A percentile compares a stretch with the other conserved stretches of the same genome.
phyloP scores from a whole-genome alignment of 1,139 yeast species.

The Hansenula sp. region DNA sequence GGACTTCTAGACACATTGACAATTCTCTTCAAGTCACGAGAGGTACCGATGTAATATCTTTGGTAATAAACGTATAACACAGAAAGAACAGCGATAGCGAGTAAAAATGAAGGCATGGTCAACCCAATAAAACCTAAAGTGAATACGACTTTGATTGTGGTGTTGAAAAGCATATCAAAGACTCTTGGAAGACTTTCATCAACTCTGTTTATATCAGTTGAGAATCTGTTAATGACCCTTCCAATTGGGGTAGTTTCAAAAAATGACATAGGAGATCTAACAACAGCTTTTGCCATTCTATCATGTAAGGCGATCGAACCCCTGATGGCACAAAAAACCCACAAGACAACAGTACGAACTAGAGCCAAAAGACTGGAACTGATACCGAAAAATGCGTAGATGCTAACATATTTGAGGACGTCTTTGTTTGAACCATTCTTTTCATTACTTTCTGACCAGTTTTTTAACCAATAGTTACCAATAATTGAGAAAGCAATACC shows the following conservation, averaged over 20 bases:
- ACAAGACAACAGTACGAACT: conserved; percentile 49
- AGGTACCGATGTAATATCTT: conserved; percentile 45
- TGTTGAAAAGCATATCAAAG: conserved; percentile 40
- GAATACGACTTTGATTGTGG: conserved; percentile 39
- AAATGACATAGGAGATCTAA: conserved; percentile 72
- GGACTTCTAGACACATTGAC: conserved; percentile 53
- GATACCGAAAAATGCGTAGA: conserved; percentile 56
- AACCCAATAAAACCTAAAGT: conserved; percentile 48
- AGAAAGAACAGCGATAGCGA: conserved; percentile 38
- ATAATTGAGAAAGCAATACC: conserved; percentile 46
- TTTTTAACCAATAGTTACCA: conserved; percentile 55
- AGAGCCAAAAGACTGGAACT: conserved; percentile 47
- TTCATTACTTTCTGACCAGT: conserved; percentile 54
- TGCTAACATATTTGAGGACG: conserved; percentile 48
- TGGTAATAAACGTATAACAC: conserved; percentile 50
- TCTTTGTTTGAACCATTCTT: conserved; percentile 44
- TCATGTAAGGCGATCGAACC: conserved; percentile 63
- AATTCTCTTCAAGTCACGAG: conserved; percentile 55
- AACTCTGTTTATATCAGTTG: conserved; percentile 64
- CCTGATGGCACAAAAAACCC: conserved; percentile 60
- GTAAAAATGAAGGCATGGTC: conserved; percentile 47
- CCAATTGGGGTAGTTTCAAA: conserved; percentile 82
- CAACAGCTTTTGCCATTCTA: conserved; percentile 56
- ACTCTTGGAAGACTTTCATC: conserved; percentile 51
- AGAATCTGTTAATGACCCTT: conserved; percentile 65